Base-by-base conservation (phyloP, 805 yeast genomes). In the Schizosaccharomyces octosporus region DNA sequence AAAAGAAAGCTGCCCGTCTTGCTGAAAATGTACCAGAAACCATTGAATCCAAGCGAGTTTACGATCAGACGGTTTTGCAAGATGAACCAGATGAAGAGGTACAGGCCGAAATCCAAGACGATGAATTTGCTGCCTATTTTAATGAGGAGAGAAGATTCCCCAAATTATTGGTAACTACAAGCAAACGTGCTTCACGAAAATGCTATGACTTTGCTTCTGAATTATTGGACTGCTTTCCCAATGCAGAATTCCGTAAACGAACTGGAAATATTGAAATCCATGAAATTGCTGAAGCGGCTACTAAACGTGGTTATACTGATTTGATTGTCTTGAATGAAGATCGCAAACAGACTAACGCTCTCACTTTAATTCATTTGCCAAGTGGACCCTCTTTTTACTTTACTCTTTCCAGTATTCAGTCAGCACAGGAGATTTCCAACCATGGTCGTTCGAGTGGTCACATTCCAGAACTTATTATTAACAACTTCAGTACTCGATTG, bases 361-460 rank as follows among this genome's bases (percentile, higher is more conserved):
- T 93, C 63, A 87, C 97, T 0, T 85, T 93, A 68, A 84, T 93
- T 62, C 96, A 93, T 73, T 76, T 93, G 63, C 98, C 98, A 7
- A 85, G 79, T 58, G 98, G 98, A 0, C 98, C 98, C 45, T 85
- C 97, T 0, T 87, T 87, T 70, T 89, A 90, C 73, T 93, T 93
- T 68, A 83, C 93, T 36, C 75, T 93, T 3, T 76, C 87, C 6
- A 87, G 95, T 2, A 77, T 85, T 55, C 79, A 80, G 17, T 85
- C 86, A 66, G 83, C 89, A 11, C 81, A 85, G 66, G 76, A 79
- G 65, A 87, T 93, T 62, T 70, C 74, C 27, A 96, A 95, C 9
- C 97, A 93, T 68, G 97, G 97, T 62, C 79, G 82, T 60, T 84
- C 96, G 32, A 88, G 97, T 0, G 82, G 80, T 54, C 97, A 93